phyloP scores from a whole-genome alignment of 2,329 filamentous ascomycete genomes.

The Beauveria sp. region DNA sequence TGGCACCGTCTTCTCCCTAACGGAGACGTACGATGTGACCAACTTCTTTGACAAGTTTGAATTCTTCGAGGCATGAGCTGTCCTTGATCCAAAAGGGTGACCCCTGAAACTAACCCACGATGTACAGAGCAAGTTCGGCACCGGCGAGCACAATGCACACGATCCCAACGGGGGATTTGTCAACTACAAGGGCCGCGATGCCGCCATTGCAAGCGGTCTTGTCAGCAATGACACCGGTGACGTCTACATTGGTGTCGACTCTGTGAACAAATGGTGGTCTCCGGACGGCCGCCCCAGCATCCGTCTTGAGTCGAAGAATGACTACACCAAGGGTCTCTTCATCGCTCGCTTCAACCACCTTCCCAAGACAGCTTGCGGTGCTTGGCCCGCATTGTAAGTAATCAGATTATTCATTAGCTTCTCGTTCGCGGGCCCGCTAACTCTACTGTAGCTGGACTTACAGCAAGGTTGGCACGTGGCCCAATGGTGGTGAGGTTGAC shows the following conservation, averaged over 20 bases:
- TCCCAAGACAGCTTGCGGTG: conserved; percentile 57
- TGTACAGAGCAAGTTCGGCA: conserved; percentile 12
- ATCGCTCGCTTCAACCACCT: conserved; percentile 64
- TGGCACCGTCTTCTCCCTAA: neutral
- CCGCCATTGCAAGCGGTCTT: conserved; percentile 29
- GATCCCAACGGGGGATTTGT: conserved; percentile 63
- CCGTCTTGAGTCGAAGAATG: conserved; percentile 54
- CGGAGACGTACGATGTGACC: conserved; percentile 3
- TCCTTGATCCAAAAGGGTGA: neutral
- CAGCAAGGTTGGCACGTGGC: conserved; percentile 45
- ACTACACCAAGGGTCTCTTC: conserved; percentile 60
- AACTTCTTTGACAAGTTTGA: conserved; percentile 44
- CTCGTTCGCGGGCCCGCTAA: neutral
- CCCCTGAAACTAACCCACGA: neutral
- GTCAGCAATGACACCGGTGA: conserved; percentile 24
- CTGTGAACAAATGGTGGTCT: conserved; percentile 13
- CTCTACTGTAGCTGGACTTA: conserved; percentile 35
- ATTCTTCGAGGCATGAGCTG: conserved; percentile 30
- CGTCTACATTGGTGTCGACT: conserved; percentile 34
- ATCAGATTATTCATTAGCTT: neutral
- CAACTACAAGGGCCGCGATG: conserved; percentile 35
- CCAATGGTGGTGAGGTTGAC: conserved; percentile 56
- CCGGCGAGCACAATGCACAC: conserved; percentile 16
- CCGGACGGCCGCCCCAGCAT: conserved; percentile 45
- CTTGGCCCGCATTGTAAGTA: conserved; percentile 63